phyloP scores from a whole-genome alignment of 192 early-diverging fungal species.

The Chytriomyces hyalinus region DNA sequence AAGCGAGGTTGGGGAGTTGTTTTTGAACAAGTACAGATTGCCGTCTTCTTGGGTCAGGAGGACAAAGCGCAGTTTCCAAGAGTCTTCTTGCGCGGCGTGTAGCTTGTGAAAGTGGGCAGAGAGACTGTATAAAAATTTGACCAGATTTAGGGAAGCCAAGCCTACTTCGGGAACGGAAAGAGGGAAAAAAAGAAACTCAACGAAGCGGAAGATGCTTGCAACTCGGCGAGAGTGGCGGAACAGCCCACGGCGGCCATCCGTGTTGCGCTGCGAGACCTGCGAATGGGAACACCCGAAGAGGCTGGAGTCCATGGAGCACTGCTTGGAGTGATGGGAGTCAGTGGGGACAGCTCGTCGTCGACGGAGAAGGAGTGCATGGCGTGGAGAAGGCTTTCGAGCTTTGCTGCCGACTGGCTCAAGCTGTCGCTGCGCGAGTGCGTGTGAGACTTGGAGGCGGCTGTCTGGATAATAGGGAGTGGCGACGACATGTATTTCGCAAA shows the following conservation, averaged over 20 bases:
- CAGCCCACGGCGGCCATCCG: not conserved
- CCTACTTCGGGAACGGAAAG: not conserved
- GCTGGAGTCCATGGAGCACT: not conserved
- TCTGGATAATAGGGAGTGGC: not conserved
- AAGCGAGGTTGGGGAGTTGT: not conserved
- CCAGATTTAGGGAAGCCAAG: too few relatives aligned
- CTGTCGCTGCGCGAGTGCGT: not conserved
- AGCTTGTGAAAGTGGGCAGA: not conserved
- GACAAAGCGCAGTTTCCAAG: not conserved
- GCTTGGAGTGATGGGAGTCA: not conserved
- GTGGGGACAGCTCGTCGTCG: not conserved
- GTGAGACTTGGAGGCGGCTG: not conserved
- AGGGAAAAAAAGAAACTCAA: not conserved
- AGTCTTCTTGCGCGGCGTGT: not conserved
- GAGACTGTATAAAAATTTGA: too few relatives aligned
- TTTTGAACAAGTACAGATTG: constrained; percentile 11
- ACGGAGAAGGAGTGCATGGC: not conserved
- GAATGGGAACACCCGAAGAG: not conserved
- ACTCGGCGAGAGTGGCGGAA: not conserved
- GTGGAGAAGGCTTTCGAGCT: not conserved
- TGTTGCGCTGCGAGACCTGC: not conserved
- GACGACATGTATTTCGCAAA: not conserved
- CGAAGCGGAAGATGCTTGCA: not conserved
- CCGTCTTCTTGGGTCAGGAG: not conserved
- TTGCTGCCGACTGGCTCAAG: not conserved